phyloP scores from a whole-genome alignment of 495 filamentous ascomycete species.

The Cairneyella variabilis region DNA sequence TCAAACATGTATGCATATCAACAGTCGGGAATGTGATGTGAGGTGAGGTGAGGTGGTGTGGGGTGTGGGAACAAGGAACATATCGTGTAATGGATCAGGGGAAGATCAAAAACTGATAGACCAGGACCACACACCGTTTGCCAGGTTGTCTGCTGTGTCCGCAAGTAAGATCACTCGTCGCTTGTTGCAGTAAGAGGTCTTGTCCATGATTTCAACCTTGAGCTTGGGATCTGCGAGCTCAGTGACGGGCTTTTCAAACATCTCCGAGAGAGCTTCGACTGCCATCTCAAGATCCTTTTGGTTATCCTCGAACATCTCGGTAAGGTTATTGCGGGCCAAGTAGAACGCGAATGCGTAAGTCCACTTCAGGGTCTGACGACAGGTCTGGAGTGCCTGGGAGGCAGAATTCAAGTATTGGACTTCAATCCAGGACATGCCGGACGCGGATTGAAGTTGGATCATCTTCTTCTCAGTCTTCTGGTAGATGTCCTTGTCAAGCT shows the following conservation, averaged over 20 bases:
- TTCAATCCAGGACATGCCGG: constrained; percentile 98
- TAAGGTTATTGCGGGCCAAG: constrained; percentile 88
- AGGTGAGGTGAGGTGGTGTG: too few relatives aligned
- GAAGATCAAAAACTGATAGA: constrained; percentile 26
- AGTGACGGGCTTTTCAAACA: constrained; percentile 92
- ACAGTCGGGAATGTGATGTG: too few relatives aligned
- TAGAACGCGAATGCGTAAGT: constrained; percentile 99
- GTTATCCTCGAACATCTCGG: constrained; percentile 97
- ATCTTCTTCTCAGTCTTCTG: constrained; percentile 98
- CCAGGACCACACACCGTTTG: constrained; percentile 62
- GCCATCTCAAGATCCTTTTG: constrained; percentile 97
- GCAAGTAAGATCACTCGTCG: constrained; percentile 82
- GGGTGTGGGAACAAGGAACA: constrained; percentile 15
- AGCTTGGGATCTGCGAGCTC: constrained; percentile 69
- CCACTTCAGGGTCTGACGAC: constrained; percentile 97
- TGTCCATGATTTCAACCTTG: constrained; percentile 97
- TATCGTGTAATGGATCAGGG: constrained; percentile 20
- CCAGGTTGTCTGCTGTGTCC: constrained; percentile 88
- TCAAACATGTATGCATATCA: too few relatives aligned
- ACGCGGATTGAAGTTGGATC: constrained; percentile 87
- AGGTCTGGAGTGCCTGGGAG: constrained; percentile 90
- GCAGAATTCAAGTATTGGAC: constrained; percentile 94
- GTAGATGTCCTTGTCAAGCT: constrained; percentile 93
- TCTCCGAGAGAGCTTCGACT: constrained; percentile 89
- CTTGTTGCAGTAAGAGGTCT: constrained; percentile 93